Evolutionary conservation across 2,329 filamentous ascomycete species (phyloP).

Genomic region (Monosporascus ibericus): DNA sequence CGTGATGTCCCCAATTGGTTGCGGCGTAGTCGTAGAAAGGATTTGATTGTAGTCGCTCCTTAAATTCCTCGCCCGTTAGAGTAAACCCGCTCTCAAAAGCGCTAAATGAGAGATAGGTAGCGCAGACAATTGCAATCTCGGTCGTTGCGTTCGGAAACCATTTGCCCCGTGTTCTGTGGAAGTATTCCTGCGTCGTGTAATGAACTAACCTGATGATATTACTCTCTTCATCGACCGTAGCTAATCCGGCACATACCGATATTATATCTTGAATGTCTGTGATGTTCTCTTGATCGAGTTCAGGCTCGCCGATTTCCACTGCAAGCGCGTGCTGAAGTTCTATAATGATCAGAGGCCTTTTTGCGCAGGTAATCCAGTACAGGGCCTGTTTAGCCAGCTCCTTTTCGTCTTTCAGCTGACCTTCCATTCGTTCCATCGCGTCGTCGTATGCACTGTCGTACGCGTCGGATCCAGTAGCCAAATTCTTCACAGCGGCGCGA

Average conservation of each 20-base stretch:
- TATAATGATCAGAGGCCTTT: constrained; percentile 20
- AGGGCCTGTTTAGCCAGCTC: constrained; percentile 31
- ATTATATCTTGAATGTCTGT: constrained; percentile 24
- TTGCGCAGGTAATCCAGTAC: constrained; percentile 33
- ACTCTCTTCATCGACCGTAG: constrained; percentile 31
- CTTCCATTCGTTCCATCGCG: constrained; percentile 34
- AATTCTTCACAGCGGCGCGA: constrained; percentile 16
- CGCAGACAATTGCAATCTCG: constrained; percentile 23
- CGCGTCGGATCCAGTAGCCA: constrained; percentile 15
- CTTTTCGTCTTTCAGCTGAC: constrained; percentile 23
- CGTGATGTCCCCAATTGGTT: constrained; percentile 7
- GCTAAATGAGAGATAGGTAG: constrained; percentile 29
- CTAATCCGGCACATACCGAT: constrained; percentile 31
- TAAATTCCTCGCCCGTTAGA: not conserved
- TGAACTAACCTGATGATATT: constrained; percentile 34
- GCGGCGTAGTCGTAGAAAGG: constrained; percentile 5
- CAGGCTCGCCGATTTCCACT: constrained; percentile 17
- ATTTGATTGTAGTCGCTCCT: constrained; percentile 2
- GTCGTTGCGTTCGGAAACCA: constrained; percentile 26
- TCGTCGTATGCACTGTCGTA: constrained; percentile 33
- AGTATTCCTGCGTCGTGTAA: constrained; percentile 38
- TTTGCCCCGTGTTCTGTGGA: constrained; percentile 20
- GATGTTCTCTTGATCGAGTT: constrained; percentile 28
- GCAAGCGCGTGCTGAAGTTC: constrained; percentile 38
- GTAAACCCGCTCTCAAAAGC: not conserved